Evolutionary conservation across 1,139 yeast genomes (phyloP).

Genomic region (Trichomonascaceae sp.): DNA sequence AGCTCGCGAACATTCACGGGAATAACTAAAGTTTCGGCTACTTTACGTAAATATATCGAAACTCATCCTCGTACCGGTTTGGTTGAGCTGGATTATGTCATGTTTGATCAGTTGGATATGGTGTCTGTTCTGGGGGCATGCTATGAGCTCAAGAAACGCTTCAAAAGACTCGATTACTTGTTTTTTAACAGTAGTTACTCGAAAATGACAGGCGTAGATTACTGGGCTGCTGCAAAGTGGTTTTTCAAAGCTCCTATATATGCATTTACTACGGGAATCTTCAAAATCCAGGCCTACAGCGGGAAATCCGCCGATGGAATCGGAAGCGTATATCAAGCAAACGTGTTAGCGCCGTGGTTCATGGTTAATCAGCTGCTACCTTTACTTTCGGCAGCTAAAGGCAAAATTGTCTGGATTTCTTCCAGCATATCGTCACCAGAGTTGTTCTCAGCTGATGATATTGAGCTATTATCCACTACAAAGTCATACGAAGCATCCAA

Average conservation of each 20-base stretch:
- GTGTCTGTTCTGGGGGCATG: slow-evolving; percentile 72
- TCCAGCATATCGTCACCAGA: slow-evolving; percentile 72
- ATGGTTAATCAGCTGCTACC: slow-evolving; percentile 57
- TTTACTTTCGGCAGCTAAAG: slow-evolving; percentile 42
- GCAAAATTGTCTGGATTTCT: slow-evolving; percentile 77
- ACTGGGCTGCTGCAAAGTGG: slow-evolving; percentile 69
- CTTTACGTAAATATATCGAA: slow-evolving; percentile 49
- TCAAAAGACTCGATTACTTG: slow-evolving; percentile 62
- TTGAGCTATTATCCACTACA: slow-evolving; percentile 58
- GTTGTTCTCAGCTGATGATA: slow-evolving; percentile 63
- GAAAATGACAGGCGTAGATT: slow-evolving; percentile 78
- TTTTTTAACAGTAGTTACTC: slow-evolving; percentile 90
- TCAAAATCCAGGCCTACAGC: slow-evolving; percentile 75
- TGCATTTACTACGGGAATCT: slow-evolving; percentile 70
- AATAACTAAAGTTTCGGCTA: slow-evolving; percentile 66
- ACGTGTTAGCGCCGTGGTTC: slow-evolving; percentile 91
- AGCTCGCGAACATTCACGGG: slow-evolving; percentile 86
- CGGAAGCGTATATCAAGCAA: slow-evolving; percentile 90
- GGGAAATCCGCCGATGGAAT: slow-evolving; percentile 63
- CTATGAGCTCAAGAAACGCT: slow-evolving; percentile 60
- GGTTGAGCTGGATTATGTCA: slow-evolving; percentile 77
- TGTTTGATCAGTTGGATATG: slow-evolving; percentile 89
- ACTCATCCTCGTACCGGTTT: slow-evolving; percentile 35
- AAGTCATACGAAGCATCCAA: slow-evolving; percentile 91
- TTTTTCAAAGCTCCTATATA: slow-evolving; percentile 56